Evolutionary conservation across 805 yeast genomes (phyloP).

Genomic region (Candida mattraensis): DNA sequence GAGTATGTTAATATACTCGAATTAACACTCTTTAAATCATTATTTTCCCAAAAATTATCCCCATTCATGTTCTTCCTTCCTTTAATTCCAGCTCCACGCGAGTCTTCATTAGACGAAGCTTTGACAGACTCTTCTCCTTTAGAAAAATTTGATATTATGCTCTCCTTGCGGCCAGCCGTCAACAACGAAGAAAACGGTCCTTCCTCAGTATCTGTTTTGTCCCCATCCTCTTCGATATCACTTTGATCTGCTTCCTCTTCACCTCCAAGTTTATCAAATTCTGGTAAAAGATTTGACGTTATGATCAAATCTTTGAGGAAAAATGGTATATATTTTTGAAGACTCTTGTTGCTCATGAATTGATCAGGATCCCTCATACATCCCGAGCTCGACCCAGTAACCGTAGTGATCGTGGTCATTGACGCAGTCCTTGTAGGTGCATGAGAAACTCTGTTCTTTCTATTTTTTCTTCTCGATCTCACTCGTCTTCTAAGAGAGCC

Average conservation of each 20-base stretch:
- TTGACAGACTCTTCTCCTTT: slow-evolving; percentile 5
- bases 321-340: slow-evolving; percentile 32
- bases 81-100: slow-evolving; percentile 3
- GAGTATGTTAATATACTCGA: slow-evolving; percentile 28
- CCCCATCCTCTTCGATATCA: slow-evolving; percentile 7
- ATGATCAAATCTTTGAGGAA: slow-evolving; percentile 30
- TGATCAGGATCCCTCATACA: slow-evolving; percentile 13
- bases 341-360: slow-evolving; percentile 31
- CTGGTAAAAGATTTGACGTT: slow-evolving; percentile 24
- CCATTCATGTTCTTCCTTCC: slow-evolving; percentile 5
- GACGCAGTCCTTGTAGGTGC: slow-evolving; percentile 14
- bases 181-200: slow-evolving; percentile 2
- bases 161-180: slow-evolving; percentile 14
- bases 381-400: background rate
- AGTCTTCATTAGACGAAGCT: slow-evolving; percentile 2
- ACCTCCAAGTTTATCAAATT: slow-evolving; percentile 13
- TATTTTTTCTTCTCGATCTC: slow-evolving; percentile 1
- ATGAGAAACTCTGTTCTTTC: slow-evolving; percentile 2
- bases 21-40: slow-evolving; percentile 23
- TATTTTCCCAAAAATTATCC: slow-evolving; percentile 26
- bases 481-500: slow-evolving; percentile 16
- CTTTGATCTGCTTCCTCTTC: slow-evolving; percentile 7
- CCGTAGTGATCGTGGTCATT: slow-evolving; percentile 14
- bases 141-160: slow-evolving; percentile 17
- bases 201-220: slow-evolving; percentile 13